phyloP scores from a whole-genome alignment of 1,284 basidiomycete genomes.

The Malassezia furfur region DNA sequence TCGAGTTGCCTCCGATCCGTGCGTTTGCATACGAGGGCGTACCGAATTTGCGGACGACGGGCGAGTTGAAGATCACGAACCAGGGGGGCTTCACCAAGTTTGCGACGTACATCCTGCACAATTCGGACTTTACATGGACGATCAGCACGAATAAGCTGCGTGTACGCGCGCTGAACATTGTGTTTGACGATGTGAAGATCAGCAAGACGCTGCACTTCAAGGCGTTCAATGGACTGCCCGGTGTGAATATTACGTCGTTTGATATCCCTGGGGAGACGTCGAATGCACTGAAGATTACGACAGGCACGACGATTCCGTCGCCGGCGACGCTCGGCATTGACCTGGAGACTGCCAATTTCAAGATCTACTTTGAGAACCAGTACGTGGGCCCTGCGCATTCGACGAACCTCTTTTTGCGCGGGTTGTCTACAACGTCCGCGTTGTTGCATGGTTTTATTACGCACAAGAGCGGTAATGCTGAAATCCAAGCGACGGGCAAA shows the following conservation, averaged over 20 bases:
- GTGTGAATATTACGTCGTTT: slow-evolving; percentile 60
- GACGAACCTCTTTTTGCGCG: slow-evolving; percentile 55
- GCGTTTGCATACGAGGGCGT: slow-evolving; percentile 61
- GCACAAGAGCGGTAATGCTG: slow-evolving; percentile 52
- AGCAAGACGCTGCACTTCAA: slow-evolving; percentile 60
- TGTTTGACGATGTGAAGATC: slow-evolving; percentile 61
- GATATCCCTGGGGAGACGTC: slow-evolving; percentile 55
- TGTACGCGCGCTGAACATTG: slow-evolving; percentile 60
- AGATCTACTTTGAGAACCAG: slow-evolving; percentile 51
- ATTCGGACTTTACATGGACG: slow-evolving; percentile 61
- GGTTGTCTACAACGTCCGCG: slow-evolving; percentile 53
- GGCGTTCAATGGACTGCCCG: slow-evolving; percentile 62
- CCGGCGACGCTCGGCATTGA: slow-evolving; percentile 63
- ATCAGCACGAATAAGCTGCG: slow-evolving; percentile 60
- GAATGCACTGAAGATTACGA: slow-evolving; percentile 63
- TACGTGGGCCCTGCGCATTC: slow-evolving; percentile 51
- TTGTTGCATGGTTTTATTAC: slow-evolving; percentile 60
- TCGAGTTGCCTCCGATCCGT: slow-evolving; percentile 61
- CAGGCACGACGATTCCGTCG: slow-evolving; percentile 61
- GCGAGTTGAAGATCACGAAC: slow-evolving; percentile 43
- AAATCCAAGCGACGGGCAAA: slow-evolving; percentile 55
- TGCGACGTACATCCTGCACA: slow-evolving; percentile 60
- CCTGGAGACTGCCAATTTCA: slow-evolving; percentile 62
- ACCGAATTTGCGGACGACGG: slow-evolving; percentile 56
- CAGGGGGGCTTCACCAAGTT: slow-evolving; percentile 56